These are phyloP conservation scores for Penicillium atrosanguineum DNA, from an alignment of 495 filamentous ascomycete genomes.

Conservation along the genomic window DNA sequence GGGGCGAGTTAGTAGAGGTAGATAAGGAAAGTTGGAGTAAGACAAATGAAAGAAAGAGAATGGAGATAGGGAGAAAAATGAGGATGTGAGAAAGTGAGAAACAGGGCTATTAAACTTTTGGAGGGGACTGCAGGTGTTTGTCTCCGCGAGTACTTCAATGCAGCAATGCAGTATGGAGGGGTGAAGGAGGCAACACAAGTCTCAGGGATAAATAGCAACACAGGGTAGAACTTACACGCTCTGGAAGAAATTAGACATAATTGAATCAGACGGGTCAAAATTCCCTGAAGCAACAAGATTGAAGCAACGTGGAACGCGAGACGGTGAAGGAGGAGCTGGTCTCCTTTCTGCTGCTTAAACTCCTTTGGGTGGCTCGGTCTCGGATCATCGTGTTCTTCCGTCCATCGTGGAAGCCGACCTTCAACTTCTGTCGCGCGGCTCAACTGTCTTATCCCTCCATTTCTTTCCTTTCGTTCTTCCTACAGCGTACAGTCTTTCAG, in stretches of 20 bases:
- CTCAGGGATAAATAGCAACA: conserved; percentile 1
- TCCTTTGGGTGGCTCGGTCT: conserved; percentile 1
- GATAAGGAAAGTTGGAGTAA: neutral
- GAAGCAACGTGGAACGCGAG: conserved; percentile 6
- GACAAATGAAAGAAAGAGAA: neutral
- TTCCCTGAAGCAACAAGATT: conserved; percentile 8
- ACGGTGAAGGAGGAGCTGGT: conserved; percentile 17
- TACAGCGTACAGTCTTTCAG: neutral
- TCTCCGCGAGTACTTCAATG: conserved; percentile 16
- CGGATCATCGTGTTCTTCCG: conserved; percentile 19
- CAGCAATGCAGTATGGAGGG: conserved; percentile 23
- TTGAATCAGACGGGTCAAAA: neutral
- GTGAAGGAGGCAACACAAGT: conserved; percentile 12
- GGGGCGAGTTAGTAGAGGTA: conserved; percentile 41
- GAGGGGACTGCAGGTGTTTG: conserved; percentile 21
- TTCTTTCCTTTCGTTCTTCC: neutral
- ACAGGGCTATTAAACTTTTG: conserved; percentile 11
- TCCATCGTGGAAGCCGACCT: neutral
- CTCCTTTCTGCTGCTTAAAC: conserved; percentile 12
- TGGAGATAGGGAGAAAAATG: conserved; percentile 1
- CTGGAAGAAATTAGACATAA: conserved; percentile 75
- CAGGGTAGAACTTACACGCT: conserved; percentile 65
- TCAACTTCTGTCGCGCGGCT: neutral
- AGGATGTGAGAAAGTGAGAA: neutral
- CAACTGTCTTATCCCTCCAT: conserved; percentile 2